phyloP scores from a whole-genome alignment of 1,284 basidiomycete species.

The Heimioporus retisporus region DNA sequence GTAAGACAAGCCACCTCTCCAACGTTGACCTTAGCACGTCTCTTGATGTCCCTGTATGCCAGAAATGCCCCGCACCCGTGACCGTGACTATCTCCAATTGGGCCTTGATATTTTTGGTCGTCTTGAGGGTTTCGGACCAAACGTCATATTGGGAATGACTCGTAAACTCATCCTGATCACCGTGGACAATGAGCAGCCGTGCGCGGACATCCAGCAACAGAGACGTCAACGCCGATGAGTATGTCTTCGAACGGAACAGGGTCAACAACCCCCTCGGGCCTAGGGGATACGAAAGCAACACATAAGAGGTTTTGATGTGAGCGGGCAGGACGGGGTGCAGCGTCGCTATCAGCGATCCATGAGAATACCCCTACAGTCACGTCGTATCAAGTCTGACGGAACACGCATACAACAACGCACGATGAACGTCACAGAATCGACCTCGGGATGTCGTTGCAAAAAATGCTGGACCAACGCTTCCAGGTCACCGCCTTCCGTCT shows the following conservation, averaged over 20 bases:
- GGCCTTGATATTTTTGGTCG: constrained; percentile 30
- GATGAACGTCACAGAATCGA: constrained; percentile 61
- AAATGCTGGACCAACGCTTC: constrained; percentile 69
- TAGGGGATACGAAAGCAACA: constrained; percentile 84
- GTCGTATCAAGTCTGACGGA: constrained; percentile 11
- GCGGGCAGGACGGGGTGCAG: constrained; percentile 62
- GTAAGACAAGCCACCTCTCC: constrained; percentile 30
- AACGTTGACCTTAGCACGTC: constrained; percentile 28
- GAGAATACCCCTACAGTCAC: constrained; percentile 75
- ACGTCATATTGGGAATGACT: constrained; percentile 58
- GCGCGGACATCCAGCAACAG: constrained; percentile 56
- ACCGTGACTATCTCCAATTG: constrained; percentile 44
- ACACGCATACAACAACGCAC: constrained; percentile 48
- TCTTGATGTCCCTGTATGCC: constrained; percentile 42
- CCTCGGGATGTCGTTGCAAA: constrained; percentile 52
- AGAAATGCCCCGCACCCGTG: constrained; percentile 60
- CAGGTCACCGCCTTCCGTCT: constrained; percentile 74
- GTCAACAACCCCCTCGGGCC: constrained; percentile 76
- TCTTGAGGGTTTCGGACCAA: constrained; percentile 61
- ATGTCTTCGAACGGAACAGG: constrained; percentile 67
- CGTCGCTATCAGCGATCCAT: constrained; percentile 80
- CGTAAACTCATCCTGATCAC: constrained; percentile 82
- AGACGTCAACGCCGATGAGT: constrained; percentile 59
- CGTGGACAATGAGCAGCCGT: constrained; percentile 73
- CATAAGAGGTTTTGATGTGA: constrained; percentile 65